Conservation (phyloP, 2,329 filamentous ascomycete species). For the Sphaerulina populicola region DNA sequence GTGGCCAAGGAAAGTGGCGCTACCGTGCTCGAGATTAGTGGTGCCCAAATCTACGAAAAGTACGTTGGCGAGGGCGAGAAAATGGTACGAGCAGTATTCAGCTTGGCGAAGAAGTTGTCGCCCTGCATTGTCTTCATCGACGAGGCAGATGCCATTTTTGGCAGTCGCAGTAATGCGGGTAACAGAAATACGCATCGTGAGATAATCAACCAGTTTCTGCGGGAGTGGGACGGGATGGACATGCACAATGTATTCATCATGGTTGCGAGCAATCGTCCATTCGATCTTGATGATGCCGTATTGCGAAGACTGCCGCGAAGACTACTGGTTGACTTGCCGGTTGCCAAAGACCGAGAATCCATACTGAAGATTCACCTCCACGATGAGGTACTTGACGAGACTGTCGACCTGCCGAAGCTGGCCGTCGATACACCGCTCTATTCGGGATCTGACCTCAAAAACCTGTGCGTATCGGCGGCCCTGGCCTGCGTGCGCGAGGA, state of each 20-base stretch:
- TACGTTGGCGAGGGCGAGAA: slow-evolving; percentile 95
- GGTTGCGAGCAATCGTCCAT: slow-evolving; percentile 93
- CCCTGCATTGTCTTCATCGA: slow-evolving; percentile 96
- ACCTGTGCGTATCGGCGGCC: slow-evolving; percentile 69
- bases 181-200: slow-evolving; percentile 69
- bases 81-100: slow-evolving; percentile 87
- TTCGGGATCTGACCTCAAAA: slow-evolving; percentile 77
- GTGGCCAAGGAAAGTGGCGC: slow-evolving; percentile 59
- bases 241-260: slow-evolving; percentile 78
- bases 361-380: slow-evolving; percentile 65
- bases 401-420: slow-evolving; percentile 54
- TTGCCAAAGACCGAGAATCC: slow-evolving; percentile 55
- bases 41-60: slow-evolving; percentile 89
- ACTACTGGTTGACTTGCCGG: slow-evolving; percentile 64
- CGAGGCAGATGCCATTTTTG: slow-evolving; percentile 88
- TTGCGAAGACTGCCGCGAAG: slow-evolving; percentile 66
- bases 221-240: slow-evolving; percentile 93
- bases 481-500: slow-evolving; percentile 73
- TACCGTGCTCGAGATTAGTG: slow-evolving; percentile 72
- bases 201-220: slow-evolving; percentile 91
- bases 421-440: slow-evolving; percentile 65
- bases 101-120: slow-evolving; percentile 78
- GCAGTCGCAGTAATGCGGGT: slow-evolving; percentile 58
- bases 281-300: slow-evolving; percentile 85
- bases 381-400: slow-evolving; percentile 54